Percentiles rank a stretch among this genome's conserved stretches.
These are phyloP conservation scores for Colletotrichum cordylinicola DNA, from an alignment of 2,329 filamentous ascomycete genomes.

Conservation along the genomic window DNA sequence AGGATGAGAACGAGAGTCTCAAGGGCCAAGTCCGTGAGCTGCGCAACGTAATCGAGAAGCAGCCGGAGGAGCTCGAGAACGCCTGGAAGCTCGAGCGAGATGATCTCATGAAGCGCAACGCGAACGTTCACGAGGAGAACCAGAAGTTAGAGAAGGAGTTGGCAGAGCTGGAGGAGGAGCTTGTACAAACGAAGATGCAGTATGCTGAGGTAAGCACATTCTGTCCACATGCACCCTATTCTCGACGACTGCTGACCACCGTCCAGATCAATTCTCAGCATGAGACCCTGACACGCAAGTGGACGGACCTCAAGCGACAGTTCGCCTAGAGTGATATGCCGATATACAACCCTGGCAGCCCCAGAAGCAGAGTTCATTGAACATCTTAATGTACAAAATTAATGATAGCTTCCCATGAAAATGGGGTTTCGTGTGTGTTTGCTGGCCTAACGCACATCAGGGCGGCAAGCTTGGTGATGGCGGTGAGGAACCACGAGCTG, in stretches of 20 bases:
- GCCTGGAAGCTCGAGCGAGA: slow-evolving; percentile 86
- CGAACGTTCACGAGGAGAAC: slow-evolving; percentile 94
- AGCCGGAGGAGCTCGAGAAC: slow-evolving; percentile 86
- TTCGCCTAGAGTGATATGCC: slow-evolving; percentile 44
- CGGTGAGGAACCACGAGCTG: not conserved
- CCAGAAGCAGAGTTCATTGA: slow-evolving; percentile 21
- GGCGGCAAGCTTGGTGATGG: not conserved
- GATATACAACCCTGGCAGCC: slow-evolving; percentile 6
- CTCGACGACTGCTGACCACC: not conserved
- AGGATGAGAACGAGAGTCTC: slow-evolving; percentile 88
- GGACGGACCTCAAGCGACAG: slow-evolving; percentile 73
- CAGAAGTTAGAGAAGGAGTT: slow-evolving; percentile 86
- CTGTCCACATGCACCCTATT: not conserved
- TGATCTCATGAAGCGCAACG: slow-evolving; percentile 88
- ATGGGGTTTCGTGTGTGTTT: slow-evolving; percentile 21
- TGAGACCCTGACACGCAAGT: slow-evolving; percentile 77
- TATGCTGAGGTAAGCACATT: slow-evolving; percentile 85
- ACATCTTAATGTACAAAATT: slow-evolving; percentile 23
- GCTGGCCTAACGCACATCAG: slow-evolving; percentile 20
- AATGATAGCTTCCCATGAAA: slow-evolving; percentile 17
- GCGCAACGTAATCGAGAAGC: slow-evolving; percentile 84
- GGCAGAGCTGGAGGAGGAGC: slow-evolving; percentile 87
- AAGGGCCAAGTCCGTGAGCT: slow-evolving; percentile 86
- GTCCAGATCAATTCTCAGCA: slow-evolving; percentile 71
- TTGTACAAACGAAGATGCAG: slow-evolving; percentile 93